phyloP scores from a whole-genome alignment of 2,329 filamentous ascomycete species.

The Anisogramma anomala region DNA sequence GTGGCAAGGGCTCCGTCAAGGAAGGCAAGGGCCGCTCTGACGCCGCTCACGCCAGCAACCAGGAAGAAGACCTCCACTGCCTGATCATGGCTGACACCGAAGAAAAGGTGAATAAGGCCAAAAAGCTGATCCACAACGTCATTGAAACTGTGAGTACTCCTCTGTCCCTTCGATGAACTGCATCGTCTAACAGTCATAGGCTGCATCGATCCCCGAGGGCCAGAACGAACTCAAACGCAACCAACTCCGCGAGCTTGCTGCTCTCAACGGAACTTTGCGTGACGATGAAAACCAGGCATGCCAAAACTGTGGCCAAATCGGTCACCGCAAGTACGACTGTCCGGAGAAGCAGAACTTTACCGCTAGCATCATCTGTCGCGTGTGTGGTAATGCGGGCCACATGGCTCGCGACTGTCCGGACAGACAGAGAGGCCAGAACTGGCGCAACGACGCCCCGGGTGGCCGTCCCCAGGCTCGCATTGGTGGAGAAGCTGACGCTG shows the following conservation, averaged over 20 bases:
- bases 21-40: constrained; percentile 99
- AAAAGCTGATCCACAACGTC: constrained; percentile 95
- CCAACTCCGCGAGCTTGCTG: constrained; percentile 92
- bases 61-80: constrained; percentile 98
- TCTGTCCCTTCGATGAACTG: constrained; percentile 10
- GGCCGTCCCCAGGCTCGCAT: constrained; percentile 51
- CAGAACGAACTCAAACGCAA: constrained; percentile 99
- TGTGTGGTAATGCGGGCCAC: constrained; percentile 94
- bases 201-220: constrained; percentile 94
- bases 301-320: constrained; percentile 98
- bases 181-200: constrained; percentile 40
- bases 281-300: constrained; percentile 99
- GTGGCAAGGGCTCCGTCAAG: constrained; percentile 98
- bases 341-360: constrained; percentile 97
- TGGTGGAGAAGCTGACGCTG: constrained; percentile 72
- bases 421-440: constrained; percentile 77
- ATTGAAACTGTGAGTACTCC: constrained; percentile 77
- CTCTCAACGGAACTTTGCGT: constrained; percentile 95
- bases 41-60: constrained; percentile 97
- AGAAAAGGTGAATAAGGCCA: constrained; percentile 98
- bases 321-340: constrained; percentile 97
- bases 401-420: constrained; percentile 98
- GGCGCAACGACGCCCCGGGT: constrained; percentile 65
- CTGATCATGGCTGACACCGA: constrained; percentile 99
- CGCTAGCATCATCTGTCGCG: constrained; percentile 97